Evolutionary conservation across 495 filamentous ascomycete genomes (phyloP).

Genomic region (Neurospora sp.): DNA sequence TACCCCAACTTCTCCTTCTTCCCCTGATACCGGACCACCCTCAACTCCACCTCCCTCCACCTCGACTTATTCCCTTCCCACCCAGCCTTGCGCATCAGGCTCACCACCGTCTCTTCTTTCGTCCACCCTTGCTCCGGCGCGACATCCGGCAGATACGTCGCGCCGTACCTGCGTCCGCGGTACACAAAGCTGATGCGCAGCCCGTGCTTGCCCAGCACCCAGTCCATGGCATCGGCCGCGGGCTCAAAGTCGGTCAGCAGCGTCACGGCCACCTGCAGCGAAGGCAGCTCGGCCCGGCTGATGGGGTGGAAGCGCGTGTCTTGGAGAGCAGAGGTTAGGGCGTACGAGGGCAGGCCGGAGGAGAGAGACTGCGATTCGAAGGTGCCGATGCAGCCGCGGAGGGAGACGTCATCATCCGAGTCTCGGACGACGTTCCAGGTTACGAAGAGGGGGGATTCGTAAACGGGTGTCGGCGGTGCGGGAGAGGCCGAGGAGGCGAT

Average conservation of each 20-base stretch:
- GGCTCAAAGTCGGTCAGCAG: conserved; percentile 69
- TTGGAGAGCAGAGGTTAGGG: conserved; percentile 79
- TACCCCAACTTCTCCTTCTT: conserved; percentile 59
- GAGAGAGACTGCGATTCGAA: conserved; percentile 72
- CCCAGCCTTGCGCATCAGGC: conserved; percentile 88
- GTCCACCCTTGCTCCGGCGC: conserved; percentile 89
- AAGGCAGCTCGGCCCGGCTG: conserved; percentile 50
- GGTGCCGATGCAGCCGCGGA: conserved; percentile 95
- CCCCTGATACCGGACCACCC: conserved; percentile 73
- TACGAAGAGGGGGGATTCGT: conserved; percentile 68
- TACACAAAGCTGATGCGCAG: conserved; percentile 66
- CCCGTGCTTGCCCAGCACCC: conserved; percentile 78
- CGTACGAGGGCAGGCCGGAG: conserved; percentile 65
- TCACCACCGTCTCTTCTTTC: conserved; percentile 82
- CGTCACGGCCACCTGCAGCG: conserved; percentile 60
- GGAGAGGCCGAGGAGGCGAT: conserved; percentile 17
- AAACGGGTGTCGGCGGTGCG: conserved; percentile 7
- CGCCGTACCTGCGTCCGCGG: conserved; percentile 55
- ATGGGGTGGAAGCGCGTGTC: conserved; percentile 81
- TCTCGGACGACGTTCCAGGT: conserved; percentile 74
- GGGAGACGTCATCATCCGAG: conserved; percentile 41
- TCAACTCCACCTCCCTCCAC: conserved; percentile 70
- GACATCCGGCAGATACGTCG: conserved; percentile 91
- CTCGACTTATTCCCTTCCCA: conserved; percentile 58
- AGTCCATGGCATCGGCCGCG: conserved; percentile 64